Conservation (phyloP, 1,284 basidiomycete genomes). For the Cerioporus squamosus region DNA sequence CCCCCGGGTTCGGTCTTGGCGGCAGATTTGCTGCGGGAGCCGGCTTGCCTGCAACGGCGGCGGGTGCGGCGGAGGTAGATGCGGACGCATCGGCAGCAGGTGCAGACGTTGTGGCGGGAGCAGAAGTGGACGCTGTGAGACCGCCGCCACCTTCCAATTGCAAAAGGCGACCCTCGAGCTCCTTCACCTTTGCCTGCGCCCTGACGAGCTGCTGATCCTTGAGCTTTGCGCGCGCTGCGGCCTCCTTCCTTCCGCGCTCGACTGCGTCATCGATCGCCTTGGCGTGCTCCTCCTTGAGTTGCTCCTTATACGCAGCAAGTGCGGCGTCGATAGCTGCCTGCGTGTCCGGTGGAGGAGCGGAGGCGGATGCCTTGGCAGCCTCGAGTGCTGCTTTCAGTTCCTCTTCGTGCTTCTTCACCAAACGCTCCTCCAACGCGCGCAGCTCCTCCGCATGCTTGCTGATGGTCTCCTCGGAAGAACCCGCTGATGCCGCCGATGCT, state of each 20-base stretch:
- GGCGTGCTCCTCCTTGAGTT: conserved; percentile 48
- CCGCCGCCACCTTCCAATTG: conserved; percentile 55
- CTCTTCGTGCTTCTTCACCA: conserved; percentile 56
- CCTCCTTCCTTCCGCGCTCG: conserved; percentile 69
- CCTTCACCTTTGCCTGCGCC: conserved; percentile 63
- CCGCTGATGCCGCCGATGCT: conserved; percentile 31
- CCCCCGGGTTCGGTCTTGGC: background rate
- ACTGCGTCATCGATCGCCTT: conserved; percentile 65
- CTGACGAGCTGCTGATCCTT: conserved; percentile 70
- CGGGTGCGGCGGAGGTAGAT: conserved; percentile 23
- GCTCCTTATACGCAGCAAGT: conserved; percentile 52
- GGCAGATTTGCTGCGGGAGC: conserved; percentile 17
- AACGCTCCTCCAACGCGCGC: conserved; percentile 53
- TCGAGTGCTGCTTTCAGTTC: conserved; percentile 56
- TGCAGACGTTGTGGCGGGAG: conserved; percentile 13
- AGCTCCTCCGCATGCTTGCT: conserved; percentile 66
- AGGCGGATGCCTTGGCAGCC: conserved; percentile 31
- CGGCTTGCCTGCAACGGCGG: conserved; percentile 24
- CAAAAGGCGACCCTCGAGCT: conserved; percentile 64
- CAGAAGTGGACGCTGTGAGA: conserved; percentile 22
- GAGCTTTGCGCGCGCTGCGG: conserved; percentile 60
- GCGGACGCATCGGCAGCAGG: conserved; percentile 10
- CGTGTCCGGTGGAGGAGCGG: conserved; percentile 36
- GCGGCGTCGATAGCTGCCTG: conserved; percentile 55
- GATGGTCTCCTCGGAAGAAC: conserved; percentile 42